Percentiles rank a stretch among this genome's conserved stretches.
Evolutionary conservation across 176 grass and related monocot genomes (phyloP).

Genomic region (Musa schizocarpa): DNA sequence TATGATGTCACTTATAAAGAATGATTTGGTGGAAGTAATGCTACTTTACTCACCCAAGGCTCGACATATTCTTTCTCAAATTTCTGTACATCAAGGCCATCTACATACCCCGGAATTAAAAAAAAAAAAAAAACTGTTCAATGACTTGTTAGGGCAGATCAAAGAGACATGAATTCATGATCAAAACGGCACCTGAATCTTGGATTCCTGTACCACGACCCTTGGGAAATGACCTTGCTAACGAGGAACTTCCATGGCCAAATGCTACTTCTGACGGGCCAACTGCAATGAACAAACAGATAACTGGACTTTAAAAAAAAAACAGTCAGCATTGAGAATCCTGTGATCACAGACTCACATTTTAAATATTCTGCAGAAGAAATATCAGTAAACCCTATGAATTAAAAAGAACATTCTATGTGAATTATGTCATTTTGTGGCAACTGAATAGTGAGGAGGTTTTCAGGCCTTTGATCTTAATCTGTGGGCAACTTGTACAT

Average conservation of each 20-base stretch:
- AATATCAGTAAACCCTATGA: background rate
- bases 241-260: slow-evolving; percentile 42
- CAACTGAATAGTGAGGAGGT: too few species aligned
- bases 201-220: slow-evolving; percentile 20
- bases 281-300: slow-evolving; percentile 20
- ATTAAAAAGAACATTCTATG: background rate
- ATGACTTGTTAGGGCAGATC: background rate
- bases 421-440: too few species aligned
- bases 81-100: slow-evolving; percentile 8
- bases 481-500: too few species aligned
- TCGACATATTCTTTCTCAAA: slow-evolving; percentile 38
- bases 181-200: slow-evolving; percentile 19
- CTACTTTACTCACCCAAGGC: slow-evolving; percentile 44
- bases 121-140: background rate
- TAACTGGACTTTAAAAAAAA: slow-evolving; percentile 5
- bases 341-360: background rate
- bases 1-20: background rate
- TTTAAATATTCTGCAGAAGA: background rate
- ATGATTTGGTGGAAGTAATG: background rate
- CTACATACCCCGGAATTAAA: slow-evolving; percentile 13
- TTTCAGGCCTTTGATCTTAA: too few species aligned
- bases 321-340: slow-evolving; percentile 4
- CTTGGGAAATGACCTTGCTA: slow-evolving; percentile 31
- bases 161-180: slow-evolving; percentile 1
- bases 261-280: slow-evolving; percentile 41